Base-by-base conservation (phyloP, 2,329 filamentous ascomycete species). In the Calcarisporium arbuscula region DNA sequence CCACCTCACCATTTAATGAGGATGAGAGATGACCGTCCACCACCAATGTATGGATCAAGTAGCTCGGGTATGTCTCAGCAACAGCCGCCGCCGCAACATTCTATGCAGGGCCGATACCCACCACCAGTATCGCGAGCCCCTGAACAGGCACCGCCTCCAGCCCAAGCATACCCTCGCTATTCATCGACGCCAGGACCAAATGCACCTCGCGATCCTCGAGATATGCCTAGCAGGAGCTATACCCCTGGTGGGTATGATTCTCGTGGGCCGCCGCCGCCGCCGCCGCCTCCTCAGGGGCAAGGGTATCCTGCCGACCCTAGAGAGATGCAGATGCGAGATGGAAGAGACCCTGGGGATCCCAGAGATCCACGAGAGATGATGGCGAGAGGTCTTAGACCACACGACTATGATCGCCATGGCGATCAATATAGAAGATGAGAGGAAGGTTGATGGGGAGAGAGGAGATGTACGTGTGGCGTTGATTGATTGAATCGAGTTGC, bases 161-260 rank as follows among this genome's bases (percentile, higher is more conserved):
- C 48, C 0, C 64, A 65, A 40, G 48, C 56, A 4, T 72, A 69
- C 42, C 44, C 59, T 15, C 61, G 66, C 6, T 71, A 71, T 42
- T 54, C 60, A 8, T 62, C 56, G 11, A 64, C 66, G 4, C 61
- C 68, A 2, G 61, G 52, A 3, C 62, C 64, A 5, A 56, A 51
- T 9, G 58, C 58, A 19, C 56, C 61, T 30, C 60, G 66, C 28
- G 67, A 70, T 39, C 60, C 45, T 7, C 43, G 60, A 41, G 61
- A 68, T 8, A 56, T 61, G 14, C 60, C 61, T 2, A 54, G 54
- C 2, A 61, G 68, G 15, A 69, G 64, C 45, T 70, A 66, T 45
- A 70, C 68, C 2, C 66, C 68, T 4, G 60, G 57, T 5, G 45
- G 51, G 3, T 70, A 69, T 35, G 67, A 71, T 19, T 41, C 38